Base-by-base conservation (phyloP, 2,329 filamentous ascomycete species). In the Aspergillus aculeatus region DNA sequence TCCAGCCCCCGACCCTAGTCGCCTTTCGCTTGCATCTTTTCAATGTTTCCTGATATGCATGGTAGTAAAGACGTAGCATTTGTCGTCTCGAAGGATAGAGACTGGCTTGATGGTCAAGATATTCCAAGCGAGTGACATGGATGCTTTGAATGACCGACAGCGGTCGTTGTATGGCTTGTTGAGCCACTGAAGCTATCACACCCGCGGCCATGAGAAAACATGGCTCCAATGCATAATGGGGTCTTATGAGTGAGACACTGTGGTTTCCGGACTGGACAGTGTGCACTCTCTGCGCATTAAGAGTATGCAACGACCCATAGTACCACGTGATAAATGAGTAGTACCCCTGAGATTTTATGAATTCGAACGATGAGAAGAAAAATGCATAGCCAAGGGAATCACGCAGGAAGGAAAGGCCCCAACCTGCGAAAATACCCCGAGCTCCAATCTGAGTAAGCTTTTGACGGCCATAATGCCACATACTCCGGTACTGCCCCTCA, bases 341-440 rank as follows among this genome's bases (percentile, higher is more conserved):
- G 69, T 87, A 88, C 19, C 77, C 80, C 67, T 88, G 86, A 38
- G 81, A 81, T 67, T 89, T 89, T 67, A 88, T 75, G 32, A 82
- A 86, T 70, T 89, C 86, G 63, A 89, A 89, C 0, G 81, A 81
- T 50, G 80, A 79, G 71, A 89, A 89, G 75, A 89, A 89, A 16
- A 85, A 72, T 2, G 82, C 86, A 51, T 82, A 84, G 10, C 86
- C 86, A 38, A 87, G 77, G 1, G 83, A 80, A 67, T 89, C 86
- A 62, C 86, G 86, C 31, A 86, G 41, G 47, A 88, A 80, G 0
- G 82, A 84, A 4, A 88, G 72, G 3, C 81, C 77, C 79, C 81
- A 88, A n/a, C 86, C 86, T 3, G 85, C 85, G 66, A 87, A 87
- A 21, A 88, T 80, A 23, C 86, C 86, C 10, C 84, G 82, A 3